Evolutionary conservation across 164 flowering plant genomes (phyloP), one percentile per base, ranked within the genome.

Genomic region (Paratinospora sagittata): DNA sequence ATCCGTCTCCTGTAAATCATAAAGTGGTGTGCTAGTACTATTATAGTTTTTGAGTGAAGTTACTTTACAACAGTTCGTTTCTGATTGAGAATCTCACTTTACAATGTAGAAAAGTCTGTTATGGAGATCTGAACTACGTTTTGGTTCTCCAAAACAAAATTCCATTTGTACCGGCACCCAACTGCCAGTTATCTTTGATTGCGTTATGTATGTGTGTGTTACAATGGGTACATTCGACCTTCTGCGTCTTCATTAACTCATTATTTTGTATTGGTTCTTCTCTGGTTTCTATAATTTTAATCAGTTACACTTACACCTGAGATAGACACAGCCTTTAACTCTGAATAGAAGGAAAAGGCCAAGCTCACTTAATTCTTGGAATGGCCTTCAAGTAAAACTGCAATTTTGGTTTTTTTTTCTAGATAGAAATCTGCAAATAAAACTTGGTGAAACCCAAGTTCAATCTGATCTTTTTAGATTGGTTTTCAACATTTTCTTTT

Each of bases 1-100:
- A 16, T 34, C 8, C 57, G 3, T 21, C 70, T 67, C 67, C 34
- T 77, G 83, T 77, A 78, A 73, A 80, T 73, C 66, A 27, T 45
- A 66, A 73, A 71, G 77, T 68, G 58, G 27, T 73, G 72, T 65
- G 66, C 39, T 62, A 61, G 33, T 69, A 62, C 67, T 70, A 74
- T 65, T 61, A 63, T 70, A 21, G 26, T 3, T 55, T 55, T n/a
- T 55, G 24, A 23, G 41, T 37, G 68, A 33, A 30, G 27, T 52
- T 49, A 43, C 6, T 30, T 52, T 52, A 14, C 27, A 6, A 34
- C 62, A 21, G 6, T 68, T 58, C 26, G 26, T 43, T 8, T 23
- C 14, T 21, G 9, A 9, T 27, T 55, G 26, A 2, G 65, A 60
- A 58, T 17, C 17, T 65, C 6, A 13, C 19, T 27, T 19, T 34